Percentiles rank a stretch among this genome's conserved stretches.
These are phyloP conservation scores for Babesia bigemina DNA, from an alignment of 169 alveolate genomes.

Conservation along the genomic window DNA sequence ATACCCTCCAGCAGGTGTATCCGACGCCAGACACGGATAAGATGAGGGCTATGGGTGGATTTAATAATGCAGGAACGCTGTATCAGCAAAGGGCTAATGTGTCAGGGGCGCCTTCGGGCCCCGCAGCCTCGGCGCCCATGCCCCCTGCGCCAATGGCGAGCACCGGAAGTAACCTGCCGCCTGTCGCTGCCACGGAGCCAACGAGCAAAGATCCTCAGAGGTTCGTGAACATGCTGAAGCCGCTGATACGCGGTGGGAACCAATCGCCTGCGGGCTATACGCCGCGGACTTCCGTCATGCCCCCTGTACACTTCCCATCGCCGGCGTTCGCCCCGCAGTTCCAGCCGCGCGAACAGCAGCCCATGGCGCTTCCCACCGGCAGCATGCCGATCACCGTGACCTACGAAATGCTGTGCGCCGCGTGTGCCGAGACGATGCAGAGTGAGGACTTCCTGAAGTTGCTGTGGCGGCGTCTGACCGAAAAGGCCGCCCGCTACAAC, in stretches of 20 bases:
- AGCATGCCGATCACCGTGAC: constrained; percentile 14
- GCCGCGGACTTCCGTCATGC: neutral
- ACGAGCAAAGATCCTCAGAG: neutral
- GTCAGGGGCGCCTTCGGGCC: too few relatives aligned
- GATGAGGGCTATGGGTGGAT: neutral
- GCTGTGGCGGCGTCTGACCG: constrained; percentile 43
- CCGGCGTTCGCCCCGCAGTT: neutral
- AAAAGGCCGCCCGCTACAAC: neutral
- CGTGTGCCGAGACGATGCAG: constrained; percentile 31
- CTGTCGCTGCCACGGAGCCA: neutral
- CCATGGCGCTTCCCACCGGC: neutral
- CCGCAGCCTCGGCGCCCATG: too few relatives aligned
- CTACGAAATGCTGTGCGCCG: constrained; percentile 40
- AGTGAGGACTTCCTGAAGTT: constrained; percentile 48
- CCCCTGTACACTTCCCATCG: neutral
- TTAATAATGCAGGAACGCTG: neutral
- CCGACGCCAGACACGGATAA: neutral
- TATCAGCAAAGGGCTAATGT: neutral
- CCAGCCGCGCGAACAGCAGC: neutral
- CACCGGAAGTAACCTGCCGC: neutral
- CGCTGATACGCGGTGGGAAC: neutral
- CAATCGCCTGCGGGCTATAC: neutral
- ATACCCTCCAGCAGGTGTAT: neutral
- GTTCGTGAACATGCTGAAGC: neutral
- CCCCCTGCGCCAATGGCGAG: too few relatives aligned